Conservation (phyloP, 768 basidiomycete genomes). For the Lentinula raphanica region DNA sequence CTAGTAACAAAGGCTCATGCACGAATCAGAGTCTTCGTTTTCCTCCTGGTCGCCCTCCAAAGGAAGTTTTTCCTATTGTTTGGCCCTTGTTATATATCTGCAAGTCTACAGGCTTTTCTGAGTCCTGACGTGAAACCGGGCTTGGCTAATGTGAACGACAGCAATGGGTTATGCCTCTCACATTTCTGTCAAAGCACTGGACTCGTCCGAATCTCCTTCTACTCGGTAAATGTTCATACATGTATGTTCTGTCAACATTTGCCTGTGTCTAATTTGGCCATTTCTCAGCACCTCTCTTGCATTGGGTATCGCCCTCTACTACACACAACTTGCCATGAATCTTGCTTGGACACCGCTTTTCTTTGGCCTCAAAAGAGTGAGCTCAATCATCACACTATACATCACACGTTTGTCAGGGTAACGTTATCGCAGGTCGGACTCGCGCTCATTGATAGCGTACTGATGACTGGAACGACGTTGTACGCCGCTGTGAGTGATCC, state of each 20-base stretch:
- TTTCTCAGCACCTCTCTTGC: constrained; percentile 33
- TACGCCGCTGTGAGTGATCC: constrained; percentile 49
- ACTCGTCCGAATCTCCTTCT: constrained; percentile 32
- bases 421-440: constrained; percentile 36
- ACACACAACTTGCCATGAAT: constrained; percentile 55
- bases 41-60: constrained; percentile 50
- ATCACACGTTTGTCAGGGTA: not conserved
- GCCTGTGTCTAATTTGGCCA: not conserved
- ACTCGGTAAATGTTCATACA: constrained; percentile 34
- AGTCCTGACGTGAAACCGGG: constrained; percentile 1
- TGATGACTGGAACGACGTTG: constrained; percentile 48
- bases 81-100: constrained; percentile 48
- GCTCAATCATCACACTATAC: not conserved
- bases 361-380: constrained; percentile 46
- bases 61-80: constrained; percentile 52
- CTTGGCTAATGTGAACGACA: constrained; percentile 12
- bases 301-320: constrained; percentile 52
- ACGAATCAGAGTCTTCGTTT: constrained; percentile 35
- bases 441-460: constrained; percentile 49
- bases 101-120: constrained; percentile 13
- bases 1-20: not conserved
- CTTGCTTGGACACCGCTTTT: constrained; percentile 61
- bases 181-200: constrained; percentile 50
- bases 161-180: constrained; percentile 69
- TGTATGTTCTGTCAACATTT: not conserved